phyloP scores from a whole-genome alignment of 257 asterid species.

The Scutellaria galericulata region DNA sequence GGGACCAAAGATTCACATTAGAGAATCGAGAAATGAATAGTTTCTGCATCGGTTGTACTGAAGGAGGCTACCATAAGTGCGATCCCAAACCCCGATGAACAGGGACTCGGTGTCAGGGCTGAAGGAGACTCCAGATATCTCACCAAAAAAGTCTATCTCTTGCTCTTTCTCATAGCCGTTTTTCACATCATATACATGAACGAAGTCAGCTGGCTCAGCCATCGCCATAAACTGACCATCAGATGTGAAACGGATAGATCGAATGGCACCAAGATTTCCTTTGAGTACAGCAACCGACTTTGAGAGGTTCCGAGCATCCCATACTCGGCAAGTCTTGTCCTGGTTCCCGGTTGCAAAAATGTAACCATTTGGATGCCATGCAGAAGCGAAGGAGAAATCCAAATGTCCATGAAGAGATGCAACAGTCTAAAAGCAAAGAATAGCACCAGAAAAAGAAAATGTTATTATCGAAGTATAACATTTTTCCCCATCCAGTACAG shows the following conservation, averaged over 20 bases:
- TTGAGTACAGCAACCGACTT: constrained; percentile 60
- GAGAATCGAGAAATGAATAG: constrained; percentile 52
- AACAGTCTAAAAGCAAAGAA: constrained; percentile 41
- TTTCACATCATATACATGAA: constrained; percentile 66
- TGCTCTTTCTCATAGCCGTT: constrained; percentile 64
- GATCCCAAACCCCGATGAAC: constrained; percentile 76
- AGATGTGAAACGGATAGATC: constrained; percentile 70
- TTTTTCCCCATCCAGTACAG: not conserved
- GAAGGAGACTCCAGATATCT: constrained; percentile 69
- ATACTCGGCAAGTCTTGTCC: constrained; percentile 73
- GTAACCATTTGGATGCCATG: constrained; percentile 72
- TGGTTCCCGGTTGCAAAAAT: constrained; percentile 74
- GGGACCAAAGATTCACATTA: constrained; percentile 40
- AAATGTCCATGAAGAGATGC: constrained; percentile 60
- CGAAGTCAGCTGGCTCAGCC: constrained; percentile 49
- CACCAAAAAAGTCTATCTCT: constrained; percentile 74
- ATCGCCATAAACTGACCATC: constrained; percentile 72
- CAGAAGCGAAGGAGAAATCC: constrained; percentile 74
- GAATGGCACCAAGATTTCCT: constrained; percentile 76
- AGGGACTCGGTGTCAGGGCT: constrained; percentile 72
- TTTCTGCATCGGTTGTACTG: constrained; percentile 63
- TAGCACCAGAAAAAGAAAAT: not conserved
- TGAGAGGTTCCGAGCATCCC: constrained; percentile 69
- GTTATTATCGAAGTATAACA: not conserved
- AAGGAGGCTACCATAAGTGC: constrained; percentile 72